Evolutionary conservation across 768 basidiomycete genomes (phyloP).

Genomic region (Epithele typhae): DNA sequence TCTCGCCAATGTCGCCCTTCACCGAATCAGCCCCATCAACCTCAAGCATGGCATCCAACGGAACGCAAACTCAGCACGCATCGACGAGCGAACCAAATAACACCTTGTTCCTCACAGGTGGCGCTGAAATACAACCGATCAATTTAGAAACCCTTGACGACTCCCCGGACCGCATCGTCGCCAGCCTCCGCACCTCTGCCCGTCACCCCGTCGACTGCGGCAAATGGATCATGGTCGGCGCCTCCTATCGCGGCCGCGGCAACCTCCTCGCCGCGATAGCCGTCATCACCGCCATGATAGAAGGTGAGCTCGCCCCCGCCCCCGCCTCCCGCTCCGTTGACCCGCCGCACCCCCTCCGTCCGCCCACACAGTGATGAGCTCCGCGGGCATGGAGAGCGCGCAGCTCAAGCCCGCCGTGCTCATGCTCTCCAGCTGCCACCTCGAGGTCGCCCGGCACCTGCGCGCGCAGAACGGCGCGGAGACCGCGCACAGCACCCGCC

Average conservation of each 20-base stretch:
- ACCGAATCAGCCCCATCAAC: neutral
- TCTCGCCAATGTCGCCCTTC: neutral
- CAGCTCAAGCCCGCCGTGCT: conserved; percentile 48
- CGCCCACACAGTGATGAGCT: conserved; percentile 37
- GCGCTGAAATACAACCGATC: conserved; percentile 18
- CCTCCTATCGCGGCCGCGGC: conserved; percentile 47
- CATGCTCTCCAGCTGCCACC: conserved; percentile 51
- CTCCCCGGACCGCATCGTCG: conserved; percentile 37
- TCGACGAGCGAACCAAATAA: neutral
- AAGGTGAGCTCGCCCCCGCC: conserved; percentile 40
- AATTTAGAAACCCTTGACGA: conserved; percentile 10
- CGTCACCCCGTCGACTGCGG: conserved; percentile 36
- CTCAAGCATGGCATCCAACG: too few relatives aligned
- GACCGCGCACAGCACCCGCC: conserved; percentile 27
- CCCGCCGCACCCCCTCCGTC: too few relatives aligned
- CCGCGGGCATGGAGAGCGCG: conserved; percentile 27
- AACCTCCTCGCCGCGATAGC: conserved; percentile 40
- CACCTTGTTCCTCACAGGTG: neutral
- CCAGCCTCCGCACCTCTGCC: conserved; percentile 38
- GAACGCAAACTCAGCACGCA: too few relatives aligned
- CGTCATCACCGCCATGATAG: conserved; percentile 42
- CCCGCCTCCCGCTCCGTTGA: too few relatives aligned
- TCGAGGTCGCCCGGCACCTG: conserved; percentile 36
- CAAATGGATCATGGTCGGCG: conserved; percentile 54
- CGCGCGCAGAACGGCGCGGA: conserved; percentile 21